Evolutionary conservation across 768 basidiomycete species (phyloP).

Genomic region (Suillus brevipes): DNA sequence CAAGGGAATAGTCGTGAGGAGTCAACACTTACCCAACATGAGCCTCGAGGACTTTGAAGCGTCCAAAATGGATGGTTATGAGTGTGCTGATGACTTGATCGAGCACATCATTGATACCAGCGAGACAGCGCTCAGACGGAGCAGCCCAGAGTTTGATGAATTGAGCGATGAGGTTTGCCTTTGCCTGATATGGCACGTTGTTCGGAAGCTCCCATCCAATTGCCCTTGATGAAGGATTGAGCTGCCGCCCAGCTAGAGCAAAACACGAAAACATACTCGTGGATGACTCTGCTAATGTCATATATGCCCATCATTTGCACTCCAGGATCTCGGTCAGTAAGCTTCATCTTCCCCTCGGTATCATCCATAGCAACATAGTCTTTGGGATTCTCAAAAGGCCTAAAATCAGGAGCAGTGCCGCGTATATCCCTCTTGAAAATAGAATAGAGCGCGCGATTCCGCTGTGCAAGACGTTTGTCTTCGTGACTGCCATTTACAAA

Average conservation of each 20-base stretch:
- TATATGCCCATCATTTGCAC: conserved; percentile 22
- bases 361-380: conserved; percentile 13
- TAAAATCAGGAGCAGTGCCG: conserved; percentile 38
- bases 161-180: conserved; percentile 26
- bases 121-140: conserved; percentile 34
- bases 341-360: conserved; percentile 12
- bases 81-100: conserved; percentile 28
- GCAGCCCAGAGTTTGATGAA: conserved; percentile 33
- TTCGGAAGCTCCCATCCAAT: conserved; percentile 38
- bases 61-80: conserved; percentile 39
- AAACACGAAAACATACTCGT: conserved; percentile 23
- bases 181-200: conserved; percentile 36
- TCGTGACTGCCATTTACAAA: conserved; percentile 30
- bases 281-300: conserved; percentile 36
- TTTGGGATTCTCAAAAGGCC: conserved; percentile 18
- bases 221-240: conserved; percentile 21
- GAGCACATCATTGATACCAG: conserved; percentile 31
- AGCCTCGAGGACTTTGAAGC: conserved; percentile 37
- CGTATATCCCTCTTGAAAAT: conserved; percentile 34
- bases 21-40: conserved; percentile 36
- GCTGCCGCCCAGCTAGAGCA: background rate
- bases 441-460: conserved; percentile 28
- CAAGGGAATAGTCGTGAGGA: background rate
- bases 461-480: conserved; percentile 31
- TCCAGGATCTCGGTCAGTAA: conserved; percentile 17